Percentiles rank a stretch among this genome's conserved stretches.
These are phyloP conservation scores for Jimgerdemannia lactiflua DNA, from an alignment of 192 early-diverging fungal genomes.

Conservation along the genomic window DNA sequence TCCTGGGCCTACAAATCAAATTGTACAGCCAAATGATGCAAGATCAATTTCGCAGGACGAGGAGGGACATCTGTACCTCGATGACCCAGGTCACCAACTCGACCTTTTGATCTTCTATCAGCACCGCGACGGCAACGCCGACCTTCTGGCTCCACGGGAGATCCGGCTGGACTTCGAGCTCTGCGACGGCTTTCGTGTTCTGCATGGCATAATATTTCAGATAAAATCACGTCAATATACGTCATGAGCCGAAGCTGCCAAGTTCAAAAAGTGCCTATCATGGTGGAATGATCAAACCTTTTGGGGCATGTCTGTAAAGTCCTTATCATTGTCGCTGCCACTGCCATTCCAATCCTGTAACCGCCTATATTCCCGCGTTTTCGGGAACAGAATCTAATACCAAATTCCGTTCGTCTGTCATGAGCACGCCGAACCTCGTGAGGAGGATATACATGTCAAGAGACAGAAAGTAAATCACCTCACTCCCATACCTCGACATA, in stretches of 20 bases:
- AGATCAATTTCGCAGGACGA: background rate
- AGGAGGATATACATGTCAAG: no score
- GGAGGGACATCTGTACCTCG: slow-evolving; percentile 15
- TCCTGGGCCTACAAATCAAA: no score
- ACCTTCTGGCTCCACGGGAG: slow-evolving; percentile 44
- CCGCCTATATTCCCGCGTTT: background rate
- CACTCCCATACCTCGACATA: slow-evolving; percentile 52
- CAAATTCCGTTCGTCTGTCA: background rate
- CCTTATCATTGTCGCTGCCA: slow-evolving; percentile 27
- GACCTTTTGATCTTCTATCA: slow-evolving; percentile 34
- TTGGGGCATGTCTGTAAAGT: slow-evolving; percentile 14
- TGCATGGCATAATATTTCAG: background rate
- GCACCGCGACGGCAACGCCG: slow-evolving; percentile 41
- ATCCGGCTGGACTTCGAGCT: slow-evolving; percentile 27
- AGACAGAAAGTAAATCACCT: no score
- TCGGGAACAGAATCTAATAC: slow-evolving; percentile 17
- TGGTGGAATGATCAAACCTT: background rate
- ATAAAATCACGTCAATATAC: background rate
- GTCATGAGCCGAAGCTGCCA: no score
- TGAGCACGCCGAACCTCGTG: no score
- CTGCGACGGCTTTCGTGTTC: slow-evolving; percentile 8
- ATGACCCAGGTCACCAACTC: slow-evolving; percentile 42
- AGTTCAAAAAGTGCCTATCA: background rate
- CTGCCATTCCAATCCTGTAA: slow-evolving; percentile 3
- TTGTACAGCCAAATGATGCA: background rate